Percentiles rank a stretch among this genome's conserved stretches.
These are phyloP conservation scores for Metschnikowia noctiluminum DNA, from an alignment of 805 yeast species.

Conservation along the genomic window DNA sequence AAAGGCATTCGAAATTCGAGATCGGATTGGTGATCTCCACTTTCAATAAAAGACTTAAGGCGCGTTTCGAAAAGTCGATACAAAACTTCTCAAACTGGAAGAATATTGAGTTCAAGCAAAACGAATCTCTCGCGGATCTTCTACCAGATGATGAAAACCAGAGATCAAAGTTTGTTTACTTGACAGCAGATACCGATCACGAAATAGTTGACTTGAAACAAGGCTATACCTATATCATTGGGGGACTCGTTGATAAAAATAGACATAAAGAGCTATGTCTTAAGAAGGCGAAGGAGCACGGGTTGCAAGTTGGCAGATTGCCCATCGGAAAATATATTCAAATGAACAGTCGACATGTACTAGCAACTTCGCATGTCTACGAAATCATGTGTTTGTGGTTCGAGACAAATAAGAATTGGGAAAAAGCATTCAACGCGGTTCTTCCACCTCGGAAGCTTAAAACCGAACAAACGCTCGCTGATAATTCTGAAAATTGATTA, in stretches of 20 bases:
- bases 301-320: slow-evolving; percentile 68
- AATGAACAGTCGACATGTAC: slow-evolving; percentile 79
- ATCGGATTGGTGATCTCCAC: slow-evolving; percentile 61
- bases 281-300: slow-evolving; percentile 72
- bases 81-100: slow-evolving; percentile 66
- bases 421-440: slow-evolving; percentile 77
- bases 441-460: slow-evolving; percentile 72
- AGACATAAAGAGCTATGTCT: slow-evolving; percentile 78
- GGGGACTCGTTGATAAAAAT: slow-evolving; percentile 96
- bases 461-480: not conserved
- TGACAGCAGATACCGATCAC: slow-evolving; percentile 85
- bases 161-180: slow-evolving; percentile 51
- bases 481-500: too few relatives aligned
- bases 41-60: slow-evolving; percentile 61
- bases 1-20: slow-evolving; percentile 55
- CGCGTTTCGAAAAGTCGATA: slow-evolving; percentile 64
- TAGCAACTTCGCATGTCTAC: slow-evolving; percentile 94
- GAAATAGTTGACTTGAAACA: slow-evolving; percentile 59
- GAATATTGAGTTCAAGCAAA: slow-evolving; percentile 49
- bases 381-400: slow-evolving; percentile 80
- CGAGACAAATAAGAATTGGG: slow-evolving; percentile 74
- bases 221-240: slow-evolving; percentile 78
- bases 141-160: slow-evolving; percentile 29
- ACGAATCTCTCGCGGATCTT: slow-evolving; percentile 28
- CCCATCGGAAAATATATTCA: slow-evolving; percentile 86